A percentile compares a stretch with the other conserved stretches of the same genome.
Conservation (phyloP, 306 rosid species). For the Trichosanthes truncata region DNA sequence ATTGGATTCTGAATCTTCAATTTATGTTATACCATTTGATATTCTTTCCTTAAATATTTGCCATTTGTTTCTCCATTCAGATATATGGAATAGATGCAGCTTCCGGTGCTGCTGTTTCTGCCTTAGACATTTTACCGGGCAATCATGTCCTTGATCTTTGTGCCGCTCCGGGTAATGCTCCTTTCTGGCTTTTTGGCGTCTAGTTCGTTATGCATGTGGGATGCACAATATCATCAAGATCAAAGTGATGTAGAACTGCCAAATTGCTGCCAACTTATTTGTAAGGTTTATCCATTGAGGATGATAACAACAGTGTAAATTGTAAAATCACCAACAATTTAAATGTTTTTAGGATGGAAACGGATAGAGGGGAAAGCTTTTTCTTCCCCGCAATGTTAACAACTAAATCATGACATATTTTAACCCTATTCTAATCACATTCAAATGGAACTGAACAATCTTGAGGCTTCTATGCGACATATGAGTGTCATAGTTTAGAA, state of each 20-base stretch:
- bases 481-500: not conserved
- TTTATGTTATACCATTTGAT: not conserved
- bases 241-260: not conserved
- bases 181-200: not conserved
- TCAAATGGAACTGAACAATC: not conserved
- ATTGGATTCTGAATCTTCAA: not conserved
- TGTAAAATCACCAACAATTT: not conserved
- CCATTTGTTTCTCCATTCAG: slow-evolving; percentile 22
- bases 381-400: not conserved
- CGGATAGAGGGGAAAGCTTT: not conserved
- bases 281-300: not conserved
- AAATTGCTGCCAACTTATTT: not conserved
- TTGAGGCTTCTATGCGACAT: not conserved
- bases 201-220: not conserved
- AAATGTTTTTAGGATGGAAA: not conserved
- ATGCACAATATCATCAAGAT: not conserved
- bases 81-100: slow-evolving; percentile 95
- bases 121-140: slow-evolving; percentile 54
- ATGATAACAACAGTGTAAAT: not conserved
- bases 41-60: not conserved
- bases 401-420: not conserved
- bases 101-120: slow-evolving; percentile 90
- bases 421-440: not conserved
- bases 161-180: slow-evolving; percentile 80
- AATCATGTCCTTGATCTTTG: slow-evolving; percentile 92